Conservation (phyloP, 225 moss, liverwort and hornwort species). For the Antitrichia curtipendula region DNA sequence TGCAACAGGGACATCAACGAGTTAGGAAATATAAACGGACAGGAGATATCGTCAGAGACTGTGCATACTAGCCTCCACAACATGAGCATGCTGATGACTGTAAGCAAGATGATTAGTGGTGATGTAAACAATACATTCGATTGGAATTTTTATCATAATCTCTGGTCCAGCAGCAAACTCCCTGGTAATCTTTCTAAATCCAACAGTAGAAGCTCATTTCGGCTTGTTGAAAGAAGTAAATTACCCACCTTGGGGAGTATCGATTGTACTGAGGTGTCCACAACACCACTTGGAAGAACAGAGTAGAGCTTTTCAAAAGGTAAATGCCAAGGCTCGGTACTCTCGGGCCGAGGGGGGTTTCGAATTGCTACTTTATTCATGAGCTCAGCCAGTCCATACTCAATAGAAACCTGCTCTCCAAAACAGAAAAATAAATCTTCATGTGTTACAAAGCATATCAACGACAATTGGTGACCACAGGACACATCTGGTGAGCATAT, state of each 20-base stretch:
- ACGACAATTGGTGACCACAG: background rate
- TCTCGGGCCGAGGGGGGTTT: conserved; percentile 10
- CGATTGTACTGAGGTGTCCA: conserved; percentile 18
- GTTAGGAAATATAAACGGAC: background rate
- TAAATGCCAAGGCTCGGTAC: conserved; percentile 28
- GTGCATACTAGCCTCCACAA: background rate
- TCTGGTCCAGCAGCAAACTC: background rate
- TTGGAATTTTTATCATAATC: background rate
- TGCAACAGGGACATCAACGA: background rate
- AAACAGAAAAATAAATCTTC: background rate
- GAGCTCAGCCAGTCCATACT: conserved; percentile 27
- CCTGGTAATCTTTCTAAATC: background rate
- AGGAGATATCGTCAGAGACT: background rate
- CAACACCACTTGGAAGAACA: conserved; percentile 9
- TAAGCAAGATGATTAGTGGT: background rate
- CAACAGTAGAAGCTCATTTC: background rate
- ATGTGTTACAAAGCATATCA: background rate
- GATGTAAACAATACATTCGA: background rate
- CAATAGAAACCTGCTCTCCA: conserved; percentile 28
- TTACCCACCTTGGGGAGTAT: conserved; percentile 6
- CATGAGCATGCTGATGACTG: background rate
- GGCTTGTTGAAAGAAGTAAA: background rate
- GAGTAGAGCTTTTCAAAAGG: conserved; percentile 22
- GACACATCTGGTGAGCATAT: background rate
- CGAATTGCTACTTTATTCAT: conserved; percentile 51